Percentiles rank a stretch among this genome's conserved stretches.
Conservation (phyloP, 1,139 yeast genomes). For the Candida tropicalis region DNA sequence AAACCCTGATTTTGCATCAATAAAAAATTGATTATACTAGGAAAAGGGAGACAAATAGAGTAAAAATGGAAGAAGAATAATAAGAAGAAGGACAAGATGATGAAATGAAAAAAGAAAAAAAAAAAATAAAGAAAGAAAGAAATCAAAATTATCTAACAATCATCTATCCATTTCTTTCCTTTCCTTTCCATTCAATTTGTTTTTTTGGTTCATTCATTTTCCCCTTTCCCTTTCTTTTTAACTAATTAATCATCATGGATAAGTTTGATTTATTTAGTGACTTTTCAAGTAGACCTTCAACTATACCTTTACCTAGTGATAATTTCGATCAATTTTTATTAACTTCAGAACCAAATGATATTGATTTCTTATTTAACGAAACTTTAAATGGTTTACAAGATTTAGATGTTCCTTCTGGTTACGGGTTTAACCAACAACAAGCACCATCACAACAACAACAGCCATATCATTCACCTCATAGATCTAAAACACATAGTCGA, state of each 20-base stretch:
- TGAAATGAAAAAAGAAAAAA: too few species aligned
- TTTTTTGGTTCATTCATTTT: not conserved
- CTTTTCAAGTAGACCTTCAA: constrained; percentile 17
- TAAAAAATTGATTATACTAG: constrained; percentile 9
- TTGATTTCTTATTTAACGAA: constrained; percentile 47
- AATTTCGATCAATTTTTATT: constrained; percentile 42
- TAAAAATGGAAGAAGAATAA: too few species aligned
- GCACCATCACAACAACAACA: constrained; percentile 9
- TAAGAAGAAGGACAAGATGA: too few species aligned
- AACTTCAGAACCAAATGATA: constrained; percentile 31
- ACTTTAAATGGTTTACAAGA: constrained; percentile 50
- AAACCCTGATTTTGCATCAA: constrained; percentile 6
- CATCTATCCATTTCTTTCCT: not conserved
- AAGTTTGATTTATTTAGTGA: constrained; percentile 42
- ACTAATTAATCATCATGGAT: constrained; percentile 21
- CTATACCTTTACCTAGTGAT: constrained; percentile 45
- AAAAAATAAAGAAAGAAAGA: not conserved
- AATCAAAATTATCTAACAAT: not conserved
- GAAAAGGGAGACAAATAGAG: not conserved
- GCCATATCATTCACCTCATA: constrained; percentile 11
- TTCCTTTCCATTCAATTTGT: too few species aligned
- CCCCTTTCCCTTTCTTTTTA: not conserved
- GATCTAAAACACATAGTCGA: constrained; percentile 32
- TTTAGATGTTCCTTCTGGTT: constrained; percentile 54
- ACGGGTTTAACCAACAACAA: constrained; percentile 15